These are phyloP conservation scores for Epichloe scottii DNA, from an alignment of 2,329 filamentous ascomycete genomes.

Conservation along the genomic window DNA sequence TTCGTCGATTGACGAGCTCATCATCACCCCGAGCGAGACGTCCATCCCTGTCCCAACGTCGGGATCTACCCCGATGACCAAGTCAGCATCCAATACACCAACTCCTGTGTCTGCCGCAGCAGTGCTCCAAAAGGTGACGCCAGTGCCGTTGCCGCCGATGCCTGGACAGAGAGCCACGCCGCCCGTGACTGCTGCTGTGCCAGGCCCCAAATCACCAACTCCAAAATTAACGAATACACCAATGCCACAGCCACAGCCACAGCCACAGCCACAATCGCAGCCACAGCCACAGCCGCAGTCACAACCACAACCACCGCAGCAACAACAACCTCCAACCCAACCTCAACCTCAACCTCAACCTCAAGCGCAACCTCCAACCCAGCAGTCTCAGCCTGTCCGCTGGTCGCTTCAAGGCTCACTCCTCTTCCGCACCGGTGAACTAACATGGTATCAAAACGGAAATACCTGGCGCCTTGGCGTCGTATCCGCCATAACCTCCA, in stretches of 20 bases:
- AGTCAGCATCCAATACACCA: conserved; percentile 2
- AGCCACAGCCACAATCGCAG: conserved; percentile 8
- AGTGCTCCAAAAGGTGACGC: conserved; percentile 19
- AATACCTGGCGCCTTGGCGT: conserved; percentile 37
- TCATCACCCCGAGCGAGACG: conserved; percentile 8
- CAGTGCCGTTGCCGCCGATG: conserved; percentile 24
- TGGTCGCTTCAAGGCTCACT: conserved; percentile 23
- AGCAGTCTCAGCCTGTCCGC: conserved; percentile 7
- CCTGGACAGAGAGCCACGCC: conserved; percentile 23
- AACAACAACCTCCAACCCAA: conserved; percentile 6
- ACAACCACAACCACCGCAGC: conserved; percentile 4
- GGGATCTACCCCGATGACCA: conserved; percentile 1
- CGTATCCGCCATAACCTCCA: conserved; percentile 19
- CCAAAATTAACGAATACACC: conserved; percentile 6
- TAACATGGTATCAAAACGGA: conserved; percentile 37
- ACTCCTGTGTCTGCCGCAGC: conserved; percentile 4
- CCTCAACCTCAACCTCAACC: conserved; percentile 8
- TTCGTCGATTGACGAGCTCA: conserved; percentile 12
- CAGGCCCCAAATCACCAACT: conserved; percentile 1
- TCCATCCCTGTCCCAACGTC: conserved; percentile 6
- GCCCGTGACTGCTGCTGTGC: conserved; percentile 7
- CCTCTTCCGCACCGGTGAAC: conserved; percentile 35
- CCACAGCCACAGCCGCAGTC: conserved; percentile 6
- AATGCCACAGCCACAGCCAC: conserved; percentile 3
- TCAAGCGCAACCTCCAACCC: conserved; percentile 8